phyloP scores from a whole-genome alignment of 1,139 yeast species.

The Meyerozyma athensensis region DNA sequence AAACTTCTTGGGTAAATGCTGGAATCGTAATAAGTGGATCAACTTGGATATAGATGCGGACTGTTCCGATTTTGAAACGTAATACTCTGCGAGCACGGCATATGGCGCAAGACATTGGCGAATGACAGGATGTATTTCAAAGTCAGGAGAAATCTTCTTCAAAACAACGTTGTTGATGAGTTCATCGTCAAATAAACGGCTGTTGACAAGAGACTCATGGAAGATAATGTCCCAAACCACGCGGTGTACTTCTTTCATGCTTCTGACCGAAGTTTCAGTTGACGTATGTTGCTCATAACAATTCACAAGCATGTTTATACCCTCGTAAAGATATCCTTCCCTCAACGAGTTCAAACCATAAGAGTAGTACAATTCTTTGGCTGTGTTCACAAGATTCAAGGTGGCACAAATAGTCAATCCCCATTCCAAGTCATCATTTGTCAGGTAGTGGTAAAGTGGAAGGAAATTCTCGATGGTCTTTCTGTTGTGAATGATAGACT shows the following conservation, averaged over 20 bases:
- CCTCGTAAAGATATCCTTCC: slow-evolving; percentile 53
- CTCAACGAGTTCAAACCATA: slow-evolving; percentile 37
- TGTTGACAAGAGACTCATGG: slow-evolving; percentile 55
- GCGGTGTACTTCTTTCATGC: slow-evolving; percentile 35
- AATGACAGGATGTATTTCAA: slow-evolving; percentile 49
- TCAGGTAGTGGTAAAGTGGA: slow-evolving; percentile 53
- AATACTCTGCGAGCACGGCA: slow-evolving; percentile 57
- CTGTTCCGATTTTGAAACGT: slow-evolving; percentile 19
- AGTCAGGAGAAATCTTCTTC: slow-evolving; percentile 28
- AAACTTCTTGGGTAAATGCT: slow-evolving; percentile 58
- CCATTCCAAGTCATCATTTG: slow-evolving; percentile 81
- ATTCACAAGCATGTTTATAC: slow-evolving; percentile 61
- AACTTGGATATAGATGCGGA: slow-evolving; percentile 32
- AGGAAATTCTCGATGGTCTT: slow-evolving; percentile 54
- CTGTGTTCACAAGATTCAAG: slow-evolving; percentile 45
- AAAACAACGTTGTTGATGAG: slow-evolving; percentile 50
- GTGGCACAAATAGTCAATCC: slow-evolving; percentile 53
- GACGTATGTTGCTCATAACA: slow-evolving; percentile 47
- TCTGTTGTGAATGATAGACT: slow-evolving; percentile 23
- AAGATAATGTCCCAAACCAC: slow-evolving; percentile 48
- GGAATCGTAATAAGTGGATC: slow-evolving; percentile 56
- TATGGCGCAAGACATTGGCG: slow-evolving; percentile 70
- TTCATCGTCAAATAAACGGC: slow-evolving; percentile 50
- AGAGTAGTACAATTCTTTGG: slow-evolving; percentile 43
- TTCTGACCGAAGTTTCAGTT: slow-evolving; percentile 11